These are phyloP conservation scores for Lactarius akahatsu DNA, from an alignment of 768 basidiomycete genomes.

Conservation along the genomic window DNA sequence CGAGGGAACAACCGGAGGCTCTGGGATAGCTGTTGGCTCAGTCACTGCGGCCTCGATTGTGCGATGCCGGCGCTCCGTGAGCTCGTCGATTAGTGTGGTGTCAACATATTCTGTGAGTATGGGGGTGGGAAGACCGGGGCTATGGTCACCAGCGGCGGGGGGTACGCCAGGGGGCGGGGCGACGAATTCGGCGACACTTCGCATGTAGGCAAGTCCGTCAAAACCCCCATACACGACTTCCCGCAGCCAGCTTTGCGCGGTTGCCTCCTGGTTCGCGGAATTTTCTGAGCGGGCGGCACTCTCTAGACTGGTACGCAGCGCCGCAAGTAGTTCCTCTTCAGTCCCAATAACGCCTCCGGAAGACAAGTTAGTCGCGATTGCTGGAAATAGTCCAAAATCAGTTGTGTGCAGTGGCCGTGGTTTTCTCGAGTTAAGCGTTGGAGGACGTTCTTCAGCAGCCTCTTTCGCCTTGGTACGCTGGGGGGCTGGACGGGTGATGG, in stretches of 20 bases:
- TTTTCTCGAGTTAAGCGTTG: conserved; percentile 45
- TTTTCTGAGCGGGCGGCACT: conserved; percentile 14
- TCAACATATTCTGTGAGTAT: conserved; percentile 21
- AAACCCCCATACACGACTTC: conserved; percentile 81
- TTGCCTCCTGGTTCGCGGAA: conserved; percentile 37
- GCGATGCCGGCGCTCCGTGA: conserved; percentile 27
- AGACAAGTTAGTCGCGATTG: conserved; percentile 38
- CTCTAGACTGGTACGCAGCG: conserved; percentile 30
- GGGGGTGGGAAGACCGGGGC: background rate
- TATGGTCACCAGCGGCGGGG: background rate
- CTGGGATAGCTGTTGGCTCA: background rate
- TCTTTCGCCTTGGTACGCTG: conserved; percentile 52
- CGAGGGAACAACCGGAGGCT: background rate
- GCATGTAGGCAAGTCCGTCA: conserved; percentile 72
- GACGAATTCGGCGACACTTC: conserved; percentile 75
- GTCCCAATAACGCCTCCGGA: conserved; percentile 34
- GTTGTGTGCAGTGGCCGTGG: conserved; percentile 52
- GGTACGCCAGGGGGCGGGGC: conserved; percentile 32
- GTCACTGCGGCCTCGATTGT: conserved; percentile 10
- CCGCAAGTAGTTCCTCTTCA: conserved; percentile 34
- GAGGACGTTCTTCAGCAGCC: conserved; percentile 43
- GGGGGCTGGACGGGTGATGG: conserved; percentile 50
- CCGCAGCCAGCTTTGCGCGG: conserved; percentile 63
- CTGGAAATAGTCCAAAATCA: conserved; percentile 64
- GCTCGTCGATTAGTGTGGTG: conserved; percentile 17